A percentile compares a stretch with the other conserved stretches of the same genome.
These are phyloP conservation scores for Huntiella omanensis DNA, from an alignment of 2,329 filamentous ascomycete genomes.

Conservation along the genomic window DNA sequence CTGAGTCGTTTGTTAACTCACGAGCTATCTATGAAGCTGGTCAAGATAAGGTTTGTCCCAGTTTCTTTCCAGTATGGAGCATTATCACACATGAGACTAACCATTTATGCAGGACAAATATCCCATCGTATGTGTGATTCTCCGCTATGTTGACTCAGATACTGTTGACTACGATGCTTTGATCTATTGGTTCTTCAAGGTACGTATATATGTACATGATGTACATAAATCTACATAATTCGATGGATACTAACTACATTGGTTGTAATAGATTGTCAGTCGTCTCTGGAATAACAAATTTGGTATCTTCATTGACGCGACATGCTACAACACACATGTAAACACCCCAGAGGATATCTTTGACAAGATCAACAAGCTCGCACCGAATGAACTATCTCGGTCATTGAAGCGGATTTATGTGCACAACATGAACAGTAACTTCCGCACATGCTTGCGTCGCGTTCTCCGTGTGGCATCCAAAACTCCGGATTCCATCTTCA, in stretches of 20 bases:
- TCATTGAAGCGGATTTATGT: conserved; percentile 45
- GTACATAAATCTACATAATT: background rate
- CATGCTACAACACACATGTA: conserved; percentile 48
- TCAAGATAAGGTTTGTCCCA: conserved; percentile 37
- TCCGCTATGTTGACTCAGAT: conserved; percentile 48
- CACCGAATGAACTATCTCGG: conserved; percentile 39
- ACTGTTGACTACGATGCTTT: conserved; percentile 46
- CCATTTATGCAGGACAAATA: conserved; percentile 33
- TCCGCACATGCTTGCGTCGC: conserved; percentile 47
- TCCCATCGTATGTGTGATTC: conserved; percentile 49
- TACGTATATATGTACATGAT: conserved; percentile 15
- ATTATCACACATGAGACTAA: background rate
- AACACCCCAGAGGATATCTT: conserved; percentile 48
- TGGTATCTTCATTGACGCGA: conserved; percentile 48
- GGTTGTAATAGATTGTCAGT: conserved; percentile 39
- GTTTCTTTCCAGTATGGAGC: background rate
- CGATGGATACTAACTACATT: background rate
- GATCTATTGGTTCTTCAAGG: conserved; percentile 49
- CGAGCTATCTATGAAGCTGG: conserved; percentile 52
- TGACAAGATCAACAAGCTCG: conserved; percentile 41
- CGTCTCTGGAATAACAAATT: conserved; percentile 52
- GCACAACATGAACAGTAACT: conserved; percentile 57
- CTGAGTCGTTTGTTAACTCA: conserved; percentile 44
- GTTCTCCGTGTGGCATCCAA: conserved; percentile 42
- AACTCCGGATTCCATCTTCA: conserved; percentile 40